Evolutionary conservation across 805 yeast species (phyloP).

Genomic region (Starmera pachycereana): DNA sequence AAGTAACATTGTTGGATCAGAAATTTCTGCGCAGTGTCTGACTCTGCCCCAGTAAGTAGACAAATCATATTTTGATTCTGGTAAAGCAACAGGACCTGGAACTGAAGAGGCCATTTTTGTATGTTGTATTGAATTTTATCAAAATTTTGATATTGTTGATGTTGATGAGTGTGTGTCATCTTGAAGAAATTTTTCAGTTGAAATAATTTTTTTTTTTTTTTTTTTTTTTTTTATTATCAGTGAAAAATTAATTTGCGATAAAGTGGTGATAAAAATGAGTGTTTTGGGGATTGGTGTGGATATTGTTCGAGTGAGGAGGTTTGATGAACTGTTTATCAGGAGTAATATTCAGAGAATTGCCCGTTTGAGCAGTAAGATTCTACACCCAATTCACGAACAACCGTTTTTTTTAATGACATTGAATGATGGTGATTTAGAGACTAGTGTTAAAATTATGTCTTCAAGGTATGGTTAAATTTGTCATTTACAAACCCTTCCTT

Average conservation of each 20-base stretch:
- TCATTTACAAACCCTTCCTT: too few species aligned
- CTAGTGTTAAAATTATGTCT: conserved; percentile 31
- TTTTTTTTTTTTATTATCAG: background rate
- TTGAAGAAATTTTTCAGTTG: too few species aligned
- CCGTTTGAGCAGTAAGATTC: conserved; percentile 23
- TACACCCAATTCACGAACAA: conserved; percentile 36
- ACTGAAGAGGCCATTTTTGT: conserved; percentile 74
- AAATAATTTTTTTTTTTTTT: too few species aligned
- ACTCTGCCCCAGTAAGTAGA: conserved; percentile 89
- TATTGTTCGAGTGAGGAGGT: conserved; percentile 36
- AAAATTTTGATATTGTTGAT: too few species aligned
- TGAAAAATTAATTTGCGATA: background rate
- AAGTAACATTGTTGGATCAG: conserved; percentile 85
- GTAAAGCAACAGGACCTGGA: conserved; percentile 72
- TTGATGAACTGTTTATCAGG: conserved; percentile 14
- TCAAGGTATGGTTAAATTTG: too few species aligned
- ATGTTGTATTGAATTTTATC: background rate
- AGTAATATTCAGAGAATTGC: too few species aligned
- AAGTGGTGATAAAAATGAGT: conserved; percentile 5
- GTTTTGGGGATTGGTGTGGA: conserved; percentile 50
- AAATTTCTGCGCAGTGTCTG: conserved; percentile 83
- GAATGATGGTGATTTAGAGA: conserved; percentile 11
- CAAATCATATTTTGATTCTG: conserved; percentile 72
- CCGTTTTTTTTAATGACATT: conserved; percentile 21
- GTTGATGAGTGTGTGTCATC: too few species aligned